Evolutionary conservation across 371 early-diverging fungal genomes (phyloP), one percentile per base, ranked within the genome.

Genomic region (Actinomortierella ambigua): DNA sequence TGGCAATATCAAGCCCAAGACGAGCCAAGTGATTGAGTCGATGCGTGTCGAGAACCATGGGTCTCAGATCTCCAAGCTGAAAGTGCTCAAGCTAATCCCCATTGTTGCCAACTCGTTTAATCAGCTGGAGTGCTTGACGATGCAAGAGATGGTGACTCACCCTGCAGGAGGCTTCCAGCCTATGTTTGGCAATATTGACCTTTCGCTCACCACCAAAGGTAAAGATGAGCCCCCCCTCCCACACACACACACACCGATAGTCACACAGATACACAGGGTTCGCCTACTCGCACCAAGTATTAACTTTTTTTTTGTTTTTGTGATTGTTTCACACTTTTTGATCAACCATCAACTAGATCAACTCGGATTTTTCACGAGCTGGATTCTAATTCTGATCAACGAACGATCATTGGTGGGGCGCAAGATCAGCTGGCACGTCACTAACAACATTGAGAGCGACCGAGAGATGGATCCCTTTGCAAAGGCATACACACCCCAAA

Each of bases 381-480:
- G 71, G 71, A 41, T 70, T 11, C 24, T 70, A 49, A 58, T 70
- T 48, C 55, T 70, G 27, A 55, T 70, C 34, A 70, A 70, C 29
- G 71, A 70, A n/a, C 61, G 65, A 26, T 65, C 65, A 29, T 20
- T 70, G 14, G 65, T 70, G 27, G 71, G 71, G 9, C 53, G 71
- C 14, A 65, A 70, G 44, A 61, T 70, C 50, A 65, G 65, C 1
- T 70, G 71, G 71, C 47, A 70, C 24, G 71, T 70, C 26, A 70
- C 71, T 28, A 70, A 70, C 47, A 70, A 65, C 49, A 70, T 62
- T 0, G 65, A 70, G 50, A 44, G 57, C n/a, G 71, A 70, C 46
- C 65, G 71, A 7, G 71, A 70, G n/a, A 70, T 70, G 65, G 71
- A 70, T 42, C 71, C 71, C 2, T 70, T 57, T n/a, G 65, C 71